phyloP scores from a whole-genome alignment of 768 basidiomycete genomes.

The Lactarius sp. region DNA sequence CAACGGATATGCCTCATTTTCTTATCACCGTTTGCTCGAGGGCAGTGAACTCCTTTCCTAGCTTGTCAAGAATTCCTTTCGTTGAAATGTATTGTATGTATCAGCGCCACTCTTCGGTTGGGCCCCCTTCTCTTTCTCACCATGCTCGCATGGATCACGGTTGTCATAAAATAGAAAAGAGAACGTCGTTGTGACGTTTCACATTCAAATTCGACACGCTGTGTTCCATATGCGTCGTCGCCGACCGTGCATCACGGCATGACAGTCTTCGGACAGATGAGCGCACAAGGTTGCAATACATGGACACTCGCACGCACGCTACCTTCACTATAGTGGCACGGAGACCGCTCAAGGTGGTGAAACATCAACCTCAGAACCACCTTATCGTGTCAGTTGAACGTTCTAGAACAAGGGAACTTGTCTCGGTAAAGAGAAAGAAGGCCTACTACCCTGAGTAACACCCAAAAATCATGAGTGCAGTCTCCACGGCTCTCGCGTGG shows the following conservation, averaged over 20 bases:
- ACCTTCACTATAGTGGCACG: slow-evolving; percentile 8
- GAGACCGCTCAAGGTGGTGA: slow-evolving; percentile 15
- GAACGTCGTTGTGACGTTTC: slow-evolving; percentile 18
- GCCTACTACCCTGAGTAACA: background rate
- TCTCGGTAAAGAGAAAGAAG: slow-evolving; percentile 6
- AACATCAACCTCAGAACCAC: slow-evolving; percentile 12
- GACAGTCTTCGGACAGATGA: slow-evolving; percentile 12
- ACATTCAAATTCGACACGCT: slow-evolving; percentile 5
- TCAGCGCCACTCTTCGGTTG: slow-evolving; percentile 18
- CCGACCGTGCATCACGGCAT: slow-evolving; percentile 15
- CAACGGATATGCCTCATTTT: background rate
- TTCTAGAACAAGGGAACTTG: slow-evolving; percentile 4
- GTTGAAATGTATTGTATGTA: slow-evolving; percentile 11
- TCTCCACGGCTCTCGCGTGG: background rate
- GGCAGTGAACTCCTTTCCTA: slow-evolving; percentile 7
- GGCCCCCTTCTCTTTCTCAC: slow-evolving; percentile 19
- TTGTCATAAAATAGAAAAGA: slow-evolving; percentile 17
- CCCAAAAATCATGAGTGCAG: background rate
- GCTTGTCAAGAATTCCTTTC: slow-evolving; percentile 10
- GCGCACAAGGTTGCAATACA: slow-evolving; percentile 6
- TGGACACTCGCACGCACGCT: slow-evolving; percentile 15
- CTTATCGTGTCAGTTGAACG: slow-evolving; percentile 12
- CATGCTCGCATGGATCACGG: slow-evolving; percentile 11
- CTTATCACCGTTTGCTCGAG: slow-evolving; percentile 9
- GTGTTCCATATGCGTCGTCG: slow-evolving; percentile 7